Conservation (phyloP, 352 stramenopile genomes). For the Phytophthora macrochlamydospora region DNA sequence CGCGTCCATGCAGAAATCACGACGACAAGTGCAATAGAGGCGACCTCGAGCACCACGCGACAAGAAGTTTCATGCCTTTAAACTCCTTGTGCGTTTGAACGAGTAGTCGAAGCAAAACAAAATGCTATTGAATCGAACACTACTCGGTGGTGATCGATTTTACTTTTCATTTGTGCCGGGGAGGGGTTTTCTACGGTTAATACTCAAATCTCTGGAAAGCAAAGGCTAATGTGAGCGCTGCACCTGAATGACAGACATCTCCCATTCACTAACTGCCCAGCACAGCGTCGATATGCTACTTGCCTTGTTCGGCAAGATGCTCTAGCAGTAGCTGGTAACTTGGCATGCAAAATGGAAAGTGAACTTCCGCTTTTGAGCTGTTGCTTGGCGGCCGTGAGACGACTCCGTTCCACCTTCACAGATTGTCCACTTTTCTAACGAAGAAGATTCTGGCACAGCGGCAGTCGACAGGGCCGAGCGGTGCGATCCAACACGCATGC, state of each 20-base stretch:
- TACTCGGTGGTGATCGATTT: no score
- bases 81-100: no score
- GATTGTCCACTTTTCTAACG: constrained; percentile 1
- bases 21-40: not conserved
- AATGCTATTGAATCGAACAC: no score
- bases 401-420: constrained; percentile 6
- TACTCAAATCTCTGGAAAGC: not conserved
- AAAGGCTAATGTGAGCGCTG: not conserved
- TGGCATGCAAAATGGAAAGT: no score
- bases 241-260: not conserved
- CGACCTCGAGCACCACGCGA: not conserved
- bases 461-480: not conserved
- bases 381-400: constrained; percentile 11
- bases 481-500: not conserved
- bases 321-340: no score
- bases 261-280: not conserved
- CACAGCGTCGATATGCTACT: no score
- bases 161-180: no score
- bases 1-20: constrained; percentile 12
- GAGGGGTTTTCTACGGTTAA: not conserved
- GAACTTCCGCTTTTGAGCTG: not conserved
- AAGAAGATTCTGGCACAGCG: not conserved
- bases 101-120: no score
- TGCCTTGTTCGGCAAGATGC: no score
- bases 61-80: no score